A percentile compares a stretch with the other conserved stretches of the same genome.
phyloP scores from a whole-genome alignment of 2,329 filamentous ascomycete species.

The Monosporascus sp. region DNA sequence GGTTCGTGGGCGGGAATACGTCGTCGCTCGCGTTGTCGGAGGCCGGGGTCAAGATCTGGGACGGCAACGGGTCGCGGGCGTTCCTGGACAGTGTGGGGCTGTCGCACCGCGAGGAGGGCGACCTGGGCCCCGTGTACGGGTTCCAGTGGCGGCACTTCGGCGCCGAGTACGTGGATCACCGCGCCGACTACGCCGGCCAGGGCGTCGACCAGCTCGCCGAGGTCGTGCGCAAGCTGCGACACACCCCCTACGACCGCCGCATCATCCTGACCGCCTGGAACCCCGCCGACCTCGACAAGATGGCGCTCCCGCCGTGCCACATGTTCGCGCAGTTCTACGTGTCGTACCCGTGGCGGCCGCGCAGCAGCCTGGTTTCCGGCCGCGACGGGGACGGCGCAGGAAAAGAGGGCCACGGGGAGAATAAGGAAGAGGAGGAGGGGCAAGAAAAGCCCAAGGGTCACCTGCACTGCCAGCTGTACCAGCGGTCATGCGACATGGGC shows the following conservation, averaged over 20 bases:
- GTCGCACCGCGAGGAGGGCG: slow-evolving; percentile 74
- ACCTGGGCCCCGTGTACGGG: slow-evolving; percentile 92
- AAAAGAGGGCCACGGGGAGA: slow-evolving; percentile 5
- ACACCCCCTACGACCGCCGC: slow-evolving; percentile 79
- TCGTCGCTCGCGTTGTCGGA: slow-evolving; percentile 71
- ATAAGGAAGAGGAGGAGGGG: slow-evolving; percentile 18
- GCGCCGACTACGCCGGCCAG: slow-evolving; percentile 77
- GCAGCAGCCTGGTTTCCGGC: neutral
- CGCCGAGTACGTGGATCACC: slow-evolving; percentile 75
- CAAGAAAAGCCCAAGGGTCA: slow-evolving; percentile 51
- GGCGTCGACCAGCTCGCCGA: slow-evolving; percentile 92
- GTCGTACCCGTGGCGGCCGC: slow-evolving; percentile 44
- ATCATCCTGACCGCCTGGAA: slow-evolving; percentile 96
- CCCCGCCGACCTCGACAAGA: slow-evolving; percentile 66
- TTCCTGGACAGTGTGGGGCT: slow-evolving; percentile 86
- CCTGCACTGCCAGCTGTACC: slow-evolving; percentile 85
- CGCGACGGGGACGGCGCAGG: slow-evolving; percentile 16
- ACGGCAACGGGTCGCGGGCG: slow-evolving; percentile 87
- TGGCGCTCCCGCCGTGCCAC: slow-evolving; percentile 76
- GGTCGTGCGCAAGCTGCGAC: slow-evolving; percentile 79
- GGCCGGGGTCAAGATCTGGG: slow-evolving; percentile 93
- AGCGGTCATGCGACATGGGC: slow-evolving; percentile 94
- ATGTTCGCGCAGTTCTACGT: slow-evolving; percentile 85
- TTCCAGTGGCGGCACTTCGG: slow-evolving; percentile 99
- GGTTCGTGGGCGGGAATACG: slow-evolving; percentile 86